Conservation (phyloP, 1,284 basidiomycete species). For the Sphagnurus paluster region DNA sequence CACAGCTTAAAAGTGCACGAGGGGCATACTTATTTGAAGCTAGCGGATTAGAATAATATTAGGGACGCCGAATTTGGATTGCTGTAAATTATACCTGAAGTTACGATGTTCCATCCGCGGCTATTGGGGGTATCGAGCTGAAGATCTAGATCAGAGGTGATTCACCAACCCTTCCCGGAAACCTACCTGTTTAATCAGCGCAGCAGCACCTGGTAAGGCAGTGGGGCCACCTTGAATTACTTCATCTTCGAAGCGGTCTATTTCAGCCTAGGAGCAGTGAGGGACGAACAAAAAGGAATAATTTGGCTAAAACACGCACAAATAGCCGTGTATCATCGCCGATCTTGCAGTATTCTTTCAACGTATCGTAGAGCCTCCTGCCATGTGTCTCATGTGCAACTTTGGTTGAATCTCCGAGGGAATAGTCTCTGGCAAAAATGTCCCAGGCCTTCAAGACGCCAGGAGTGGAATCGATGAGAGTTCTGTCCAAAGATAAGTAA, state of each 20-base stretch:
- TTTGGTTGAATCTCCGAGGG: conserved; percentile 47
- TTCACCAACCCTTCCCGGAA: not conserved
- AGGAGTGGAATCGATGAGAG: conserved; percentile 71
- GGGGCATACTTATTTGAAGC: conserved; percentile 71
- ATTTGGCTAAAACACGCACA: conserved; percentile 44
- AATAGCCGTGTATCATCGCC: conserved; percentile 54
- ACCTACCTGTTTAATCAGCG: conserved; percentile 48
- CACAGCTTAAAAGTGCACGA: conserved; percentile 59
- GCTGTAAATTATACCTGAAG: conserved; percentile 74
- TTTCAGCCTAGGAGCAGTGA: conserved; percentile 45
- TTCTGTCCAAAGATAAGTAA: conserved; percentile 37
- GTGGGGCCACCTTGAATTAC: conserved; percentile 62
- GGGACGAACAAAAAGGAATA: not conserved
- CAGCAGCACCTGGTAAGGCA: conserved; percentile 52
- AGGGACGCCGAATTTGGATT: too few species aligned
- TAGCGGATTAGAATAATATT: conserved; percentile 25
- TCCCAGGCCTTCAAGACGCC: conserved; percentile 67
- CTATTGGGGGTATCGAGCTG: conserved; percentile 32
- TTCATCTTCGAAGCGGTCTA: conserved; percentile 62
- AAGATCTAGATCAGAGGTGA: not conserved
- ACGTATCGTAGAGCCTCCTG: conserved; percentile 70
- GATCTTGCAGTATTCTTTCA: conserved; percentile 68
- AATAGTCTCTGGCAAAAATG: conserved; percentile 56
- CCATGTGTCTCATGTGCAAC: conserved; percentile 67
- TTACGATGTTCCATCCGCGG: conserved; percentile 73